Percentiles rank a stretch among this genome's conserved stretches.
phyloP scores from a whole-genome alignment of 768 basidiomycete genomes.

The Lentinula aciculospora region DNA sequence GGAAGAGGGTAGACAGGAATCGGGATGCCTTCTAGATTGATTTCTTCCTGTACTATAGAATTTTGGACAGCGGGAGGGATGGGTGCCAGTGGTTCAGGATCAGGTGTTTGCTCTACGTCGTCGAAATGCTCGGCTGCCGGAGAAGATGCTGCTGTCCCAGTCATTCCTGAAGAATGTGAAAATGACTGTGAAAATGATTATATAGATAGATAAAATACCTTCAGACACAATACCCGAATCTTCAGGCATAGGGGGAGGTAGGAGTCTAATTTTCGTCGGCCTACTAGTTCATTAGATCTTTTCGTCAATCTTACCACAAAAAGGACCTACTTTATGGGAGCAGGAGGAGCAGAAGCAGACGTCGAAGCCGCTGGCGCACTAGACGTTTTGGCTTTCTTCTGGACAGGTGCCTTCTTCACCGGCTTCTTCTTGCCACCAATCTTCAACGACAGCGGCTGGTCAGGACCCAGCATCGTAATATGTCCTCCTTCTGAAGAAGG shows the following conservation, averaged over 20 bases:
- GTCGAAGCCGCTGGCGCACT: conserved; percentile 1
- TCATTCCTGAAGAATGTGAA: conserved; percentile 37
- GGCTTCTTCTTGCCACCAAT: conserved; percentile 10
- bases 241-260: conserved; percentile 13
- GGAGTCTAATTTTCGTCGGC: neutral
- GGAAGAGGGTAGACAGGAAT: conserved; percentile 75
- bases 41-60: conserved; percentile 30
- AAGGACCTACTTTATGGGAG: conserved; percentile 7
- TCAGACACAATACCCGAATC: conserved; percentile 56
- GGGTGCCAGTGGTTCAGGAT: conserved; percentile 37
- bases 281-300: neutral
- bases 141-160: conserved; percentile 70
- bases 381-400: conserved; percentile 19
- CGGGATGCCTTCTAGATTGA: conserved; percentile 52
- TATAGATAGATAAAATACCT: conserved; percentile 37
- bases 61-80: conserved; percentile 16
- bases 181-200: neutral
- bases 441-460: conserved; percentile 5
- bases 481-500: conserved; percentile 10
- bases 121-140: conserved; percentile 50
- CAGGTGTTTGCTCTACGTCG: conserved; percentile 35
- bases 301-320: neutral
- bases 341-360: conserved; percentile 6
- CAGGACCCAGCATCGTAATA: conserved; percentile 4
- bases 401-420: conserved; percentile 12